A percentile compares a stretch with the other conserved stretches of the same genome.
phyloP scores from a whole-genome alignment of 805 yeast species.

The Metschnikowia shivogae region DNA sequence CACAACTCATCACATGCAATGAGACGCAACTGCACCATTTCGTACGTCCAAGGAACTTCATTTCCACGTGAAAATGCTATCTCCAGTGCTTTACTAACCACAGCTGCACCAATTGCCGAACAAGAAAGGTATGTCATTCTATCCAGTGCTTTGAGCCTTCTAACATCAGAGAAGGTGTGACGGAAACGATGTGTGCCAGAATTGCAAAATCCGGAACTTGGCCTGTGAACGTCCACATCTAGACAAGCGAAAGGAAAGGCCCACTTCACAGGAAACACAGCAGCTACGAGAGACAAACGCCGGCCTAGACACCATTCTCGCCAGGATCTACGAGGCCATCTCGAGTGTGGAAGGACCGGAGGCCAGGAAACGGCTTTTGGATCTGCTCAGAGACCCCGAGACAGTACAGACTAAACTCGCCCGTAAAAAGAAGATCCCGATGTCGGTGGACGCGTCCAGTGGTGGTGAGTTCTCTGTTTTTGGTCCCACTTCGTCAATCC shows the following conservation, averaged over 20 bases:
- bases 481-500: slow-evolving; percentile 19
- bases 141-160: not conserved
- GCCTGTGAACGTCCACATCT: slow-evolving; percentile 9
- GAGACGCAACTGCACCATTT: slow-evolving; percentile 12
- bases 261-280: slow-evolving; percentile 7
- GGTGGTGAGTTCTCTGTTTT: slow-evolving; percentile 17
- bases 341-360: not conserved
- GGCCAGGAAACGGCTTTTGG: not conserved
- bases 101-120: slow-evolving; percentile 16
- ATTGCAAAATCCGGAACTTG: slow-evolving; percentile 8
- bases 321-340: slow-evolving; percentile 5
- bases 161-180: slow-evolving; percentile 14
- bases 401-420: not conserved
- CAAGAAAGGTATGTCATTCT: slow-evolving; percentile 10
- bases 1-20: not conserved
- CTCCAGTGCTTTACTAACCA: not conserved
- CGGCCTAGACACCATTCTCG: slow-evolving; percentile 8
- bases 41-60: slow-evolving; percentile 8
- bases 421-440: slow-evolving; percentile 11
- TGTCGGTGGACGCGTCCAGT: slow-evolving; percentile 15
- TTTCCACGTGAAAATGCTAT: not conserved
- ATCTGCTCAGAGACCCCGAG: not conserved
- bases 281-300: slow-evolving; percentile 7
- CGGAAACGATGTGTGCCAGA: slow-evolving; percentile 9
- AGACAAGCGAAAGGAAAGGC: slow-evolving; percentile 12